Percentiles rank a stretch among this genome's conserved stretches.
Conservation (phyloP, 73 alveolate genomes). For the Strombidium stylifer region DNA sequence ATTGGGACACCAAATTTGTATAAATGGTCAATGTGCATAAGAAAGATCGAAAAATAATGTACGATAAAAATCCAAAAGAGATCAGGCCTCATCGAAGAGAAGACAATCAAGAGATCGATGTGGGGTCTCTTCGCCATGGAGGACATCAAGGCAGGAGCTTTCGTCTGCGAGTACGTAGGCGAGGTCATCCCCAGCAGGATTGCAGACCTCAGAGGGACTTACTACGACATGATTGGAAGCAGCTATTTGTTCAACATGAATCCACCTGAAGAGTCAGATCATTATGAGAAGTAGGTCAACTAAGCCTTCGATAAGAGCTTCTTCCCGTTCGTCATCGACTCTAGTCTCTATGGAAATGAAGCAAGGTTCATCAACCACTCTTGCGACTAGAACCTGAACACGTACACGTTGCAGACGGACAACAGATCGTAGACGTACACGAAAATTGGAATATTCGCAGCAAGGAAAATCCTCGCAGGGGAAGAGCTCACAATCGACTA, state of each 20-base stretch:
- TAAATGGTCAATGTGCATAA: conserved; percentile 1
- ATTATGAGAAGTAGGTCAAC: conserved; percentile 10
- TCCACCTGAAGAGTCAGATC: conserved; percentile 30
- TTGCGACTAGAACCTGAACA: conserved; percentile 23
- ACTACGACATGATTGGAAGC: conserved; percentile 17
- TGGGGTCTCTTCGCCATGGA: conserved; percentile 32
- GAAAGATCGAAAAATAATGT: not conserved
- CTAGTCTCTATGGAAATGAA: conserved; percentile 19
- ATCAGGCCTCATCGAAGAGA: too few relatives aligned
- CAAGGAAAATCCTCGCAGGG: conserved; percentile 6
- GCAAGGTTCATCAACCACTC: conserved; percentile 29
- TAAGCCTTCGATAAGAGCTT: not conserved
- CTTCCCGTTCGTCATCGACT: conserved; percentile 31
- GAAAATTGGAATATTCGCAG: conserved; percentile 8
- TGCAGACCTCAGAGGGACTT: conserved; percentile 22
- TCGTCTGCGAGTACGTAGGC: conserved; percentile 31
- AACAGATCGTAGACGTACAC: conserved; percentile 1
- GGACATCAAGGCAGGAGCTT: conserved; percentile 28
- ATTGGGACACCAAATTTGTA: conserved; percentile 9
- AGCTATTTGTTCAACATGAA: conserved; percentile 33
- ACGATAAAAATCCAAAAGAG: not conserved
- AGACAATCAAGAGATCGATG: too few relatives aligned
- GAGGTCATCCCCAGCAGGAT: conserved; percentile 13
- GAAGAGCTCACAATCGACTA: conserved; percentile 26
- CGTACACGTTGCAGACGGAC: conserved; percentile 8